Evolutionary conservation across 768 basidiomycete genomes (phyloP).

Genomic region (Postia placenta): DNA sequence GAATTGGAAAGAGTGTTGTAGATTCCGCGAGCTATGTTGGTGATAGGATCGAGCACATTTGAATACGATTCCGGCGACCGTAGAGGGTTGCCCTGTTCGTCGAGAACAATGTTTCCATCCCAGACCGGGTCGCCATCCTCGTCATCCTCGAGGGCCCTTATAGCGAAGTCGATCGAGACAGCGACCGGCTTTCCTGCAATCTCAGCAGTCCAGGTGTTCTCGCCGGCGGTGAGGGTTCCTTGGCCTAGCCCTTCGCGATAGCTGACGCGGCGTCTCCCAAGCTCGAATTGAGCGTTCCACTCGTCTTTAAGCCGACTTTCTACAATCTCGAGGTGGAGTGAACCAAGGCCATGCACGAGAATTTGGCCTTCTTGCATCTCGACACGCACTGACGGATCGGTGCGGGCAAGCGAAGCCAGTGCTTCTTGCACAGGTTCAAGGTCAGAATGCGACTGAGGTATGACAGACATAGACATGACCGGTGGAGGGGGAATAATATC

Average conservation of each 20-base stretch:
- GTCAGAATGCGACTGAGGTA: slow-evolving; percentile 77
- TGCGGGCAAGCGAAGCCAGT: slow-evolving; percentile 64
- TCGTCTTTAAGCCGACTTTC: slow-evolving; percentile 77
- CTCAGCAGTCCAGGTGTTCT: slow-evolving; percentile 56
- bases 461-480: slow-evolving; percentile 78
- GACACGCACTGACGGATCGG: slow-evolving; percentile 82
- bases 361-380: slow-evolving; percentile 81
- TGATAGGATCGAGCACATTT: slow-evolving; percentile 35
- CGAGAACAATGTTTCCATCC: slow-evolving; percentile 73
- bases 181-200: slow-evolving; percentile 49
- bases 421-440: slow-evolving; percentile 74
- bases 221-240: slow-evolving; percentile 21
- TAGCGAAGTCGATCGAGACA: slow-evolving; percentile 46
- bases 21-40: slow-evolving; percentile 62
- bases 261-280: slow-evolving; percentile 72
- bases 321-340: slow-evolving; percentile 84
- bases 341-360: slow-evolving; percentile 77
- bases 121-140: slow-evolving; percentile 65
- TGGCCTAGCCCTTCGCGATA: slow-evolving; percentile 59
- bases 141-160: slow-evolving; percentile 46
- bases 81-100: slow-evolving; percentile 43
- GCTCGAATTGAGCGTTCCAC: slow-evolving; percentile 72
- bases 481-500: slow-evolving; percentile 75
- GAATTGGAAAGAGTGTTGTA: slow-evolving; percentile 70
- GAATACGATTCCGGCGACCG: slow-evolving; percentile 43